A percentile compares a stretch with the other conserved stretches of the same genome.
phyloP scores from a whole-genome alignment of 2,329 filamentous ascomycete species.

The Bipolaris bicolor region DNA sequence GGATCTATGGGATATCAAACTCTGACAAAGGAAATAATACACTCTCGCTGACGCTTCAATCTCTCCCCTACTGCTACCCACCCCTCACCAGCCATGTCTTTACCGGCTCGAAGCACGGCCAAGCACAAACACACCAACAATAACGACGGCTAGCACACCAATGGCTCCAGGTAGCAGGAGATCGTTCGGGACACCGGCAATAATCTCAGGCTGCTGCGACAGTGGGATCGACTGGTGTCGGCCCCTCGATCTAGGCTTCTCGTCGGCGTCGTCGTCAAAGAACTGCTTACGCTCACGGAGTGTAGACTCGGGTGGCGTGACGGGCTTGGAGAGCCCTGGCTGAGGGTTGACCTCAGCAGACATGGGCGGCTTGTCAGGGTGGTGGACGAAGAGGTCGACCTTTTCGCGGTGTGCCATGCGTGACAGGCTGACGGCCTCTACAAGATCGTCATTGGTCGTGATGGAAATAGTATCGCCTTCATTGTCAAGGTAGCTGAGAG shows the following conservation, averaged over 20 bases:
- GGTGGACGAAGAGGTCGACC: conserved; percentile 95
- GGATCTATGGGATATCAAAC: conserved; percentile 20
- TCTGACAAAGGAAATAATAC: conserved; percentile 17
- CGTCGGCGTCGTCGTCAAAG: conserved; percentile 63
- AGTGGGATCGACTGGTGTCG: conserved; percentile 53
- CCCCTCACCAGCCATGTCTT: neutral
- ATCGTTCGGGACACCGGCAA: conserved; percentile 92
- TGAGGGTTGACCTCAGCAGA: conserved; percentile 66
- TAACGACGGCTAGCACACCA: conserved; percentile 91
- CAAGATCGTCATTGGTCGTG: conserved; percentile 89
- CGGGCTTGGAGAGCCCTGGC: conserved; percentile 57
- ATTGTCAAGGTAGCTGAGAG: conserved; percentile 93
- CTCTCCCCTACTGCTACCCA: neutral
- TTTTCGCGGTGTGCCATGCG: conserved; percentile 82
- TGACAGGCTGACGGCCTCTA: conserved; percentile 86
- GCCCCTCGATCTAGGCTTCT: conserved; percentile 48
- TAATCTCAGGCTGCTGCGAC: conserved; percentile 73
- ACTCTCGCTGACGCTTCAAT: conserved; percentile 4
- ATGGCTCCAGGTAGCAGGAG: conserved; percentile 91
- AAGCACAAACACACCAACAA: conserved; percentile 90
- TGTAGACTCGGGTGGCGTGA: conserved; percentile 61
- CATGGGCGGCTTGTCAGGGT: conserved; percentile 88
- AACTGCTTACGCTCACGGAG: conserved; percentile 55
- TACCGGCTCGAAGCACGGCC: conserved; percentile 64
- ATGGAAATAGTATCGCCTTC: conserved; percentile 97